Evolutionary conservation across 345 rosid species (phyloP).

Genomic region (Arabis alpina): DNA sequence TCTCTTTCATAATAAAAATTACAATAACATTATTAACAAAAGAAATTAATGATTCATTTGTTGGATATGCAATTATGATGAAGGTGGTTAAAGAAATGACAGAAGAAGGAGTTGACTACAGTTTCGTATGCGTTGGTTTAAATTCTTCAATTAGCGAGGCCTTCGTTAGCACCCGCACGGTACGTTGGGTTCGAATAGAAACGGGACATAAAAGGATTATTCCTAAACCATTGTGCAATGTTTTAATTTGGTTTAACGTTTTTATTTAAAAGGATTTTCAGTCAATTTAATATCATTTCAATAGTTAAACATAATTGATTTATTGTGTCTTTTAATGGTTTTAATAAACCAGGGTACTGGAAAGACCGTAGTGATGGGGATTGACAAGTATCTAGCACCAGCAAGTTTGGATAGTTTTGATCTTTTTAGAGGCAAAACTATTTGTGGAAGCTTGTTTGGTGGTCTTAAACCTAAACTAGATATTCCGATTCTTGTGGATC

Average conservation of each 20-base stretch:
- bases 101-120: conserved; percentile 70
- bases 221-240: too few species aligned
- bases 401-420: conserved; percentile 41
- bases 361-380: conserved; percentile 63
- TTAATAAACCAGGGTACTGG: conserved; percentile 58
- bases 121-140: conserved; percentile 75
- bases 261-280: not conserved
- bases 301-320: not conserved
- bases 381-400: conserved; percentile 46
- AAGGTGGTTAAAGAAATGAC: conserved; percentile 68
- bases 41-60: not conserved
- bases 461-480: conserved; percentile 67
- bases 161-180: conserved; percentile 55
- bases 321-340: not conserved
- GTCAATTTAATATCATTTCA: not conserved
- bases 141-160: conserved; percentile 53
- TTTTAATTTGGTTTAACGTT: too few species aligned
- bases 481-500: conserved; percentile 51
- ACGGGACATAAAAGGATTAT: too few species aligned
- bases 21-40: not conserved
- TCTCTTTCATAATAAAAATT: not conserved
- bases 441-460: conserved; percentile 57
- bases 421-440: conserved; percentile 49
- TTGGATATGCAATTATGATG: not conserved
- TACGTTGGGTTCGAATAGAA: too few species aligned